Conservation (phyloP, 2,329 filamentous ascomycete species). For the Sarocladiaceae sp. region DNA sequence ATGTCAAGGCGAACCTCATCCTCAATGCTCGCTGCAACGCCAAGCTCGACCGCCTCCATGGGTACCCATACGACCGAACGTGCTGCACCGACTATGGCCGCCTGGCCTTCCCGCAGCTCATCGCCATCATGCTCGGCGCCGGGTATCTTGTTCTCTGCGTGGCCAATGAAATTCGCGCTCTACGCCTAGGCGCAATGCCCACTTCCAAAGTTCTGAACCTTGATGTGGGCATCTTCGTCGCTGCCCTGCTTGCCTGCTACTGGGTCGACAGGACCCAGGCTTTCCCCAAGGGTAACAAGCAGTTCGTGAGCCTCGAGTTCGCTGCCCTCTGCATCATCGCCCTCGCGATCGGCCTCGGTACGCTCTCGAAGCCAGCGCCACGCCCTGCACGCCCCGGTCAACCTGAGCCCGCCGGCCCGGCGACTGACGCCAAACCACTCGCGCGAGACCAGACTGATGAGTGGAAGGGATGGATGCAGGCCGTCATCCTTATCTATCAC, state of each 20-base stretch:
- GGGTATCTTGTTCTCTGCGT: slow-evolving; percentile 16
- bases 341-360: slow-evolving; percentile 11
- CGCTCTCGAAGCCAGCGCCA: slow-evolving; percentile 15
- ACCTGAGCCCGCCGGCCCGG: slow-evolving; percentile 2
- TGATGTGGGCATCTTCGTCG: slow-evolving; percentile 19
- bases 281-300: slow-evolving; percentile 21
- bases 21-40: slow-evolving; percentile 49
- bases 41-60: slow-evolving; percentile 21
- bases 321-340: slow-evolving; percentile 13
- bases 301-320: slow-evolving; percentile 16
- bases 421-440: slow-evolving; percentile 17
- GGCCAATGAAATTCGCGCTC: slow-evolving; percentile 13
- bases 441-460: slow-evolving; percentile 53
- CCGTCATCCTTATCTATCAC: slow-evolving; percentile 45
- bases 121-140: slow-evolving; percentile 15
- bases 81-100: slow-evolving; percentile 44
- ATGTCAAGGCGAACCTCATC: slow-evolving; percentile 33
- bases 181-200: slow-evolving; percentile 12
- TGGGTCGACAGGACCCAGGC: slow-evolving; percentile 22
- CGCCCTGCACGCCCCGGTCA: slow-evolving; percentile 11
- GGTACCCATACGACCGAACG: slow-evolving; percentile 41
- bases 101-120: slow-evolving; percentile 16
- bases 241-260: slow-evolving; percentile 21
- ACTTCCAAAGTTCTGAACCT: slow-evolving; percentile 20
- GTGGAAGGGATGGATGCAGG: slow-evolving; percentile 62